These are phyloP conservation scores for Cytidiella melzeri DNA, from an alignment of 768 basidiomycete species.

Conservation along the genomic window DNA sequence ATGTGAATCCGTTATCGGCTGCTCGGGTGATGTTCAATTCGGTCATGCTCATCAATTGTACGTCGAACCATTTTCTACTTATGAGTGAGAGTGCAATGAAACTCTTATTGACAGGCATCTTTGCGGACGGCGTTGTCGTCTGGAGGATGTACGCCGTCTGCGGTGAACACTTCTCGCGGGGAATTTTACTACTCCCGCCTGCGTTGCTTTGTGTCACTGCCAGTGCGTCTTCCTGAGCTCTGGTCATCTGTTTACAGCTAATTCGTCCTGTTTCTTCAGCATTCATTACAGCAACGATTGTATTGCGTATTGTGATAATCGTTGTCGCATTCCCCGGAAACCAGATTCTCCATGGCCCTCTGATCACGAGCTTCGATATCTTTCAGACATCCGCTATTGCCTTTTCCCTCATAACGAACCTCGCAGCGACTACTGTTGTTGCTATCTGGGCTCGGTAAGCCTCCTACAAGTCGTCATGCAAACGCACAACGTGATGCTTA, in stretches of 20 bases:
- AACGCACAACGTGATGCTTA: not conserved
- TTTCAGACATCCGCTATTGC: not conserved
- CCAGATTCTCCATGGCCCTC: not conserved
- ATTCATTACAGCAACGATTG: no score
- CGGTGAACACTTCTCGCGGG: not conserved
- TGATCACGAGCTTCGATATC: not conserved
- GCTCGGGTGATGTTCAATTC: not conserved
- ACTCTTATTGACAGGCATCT: no score
- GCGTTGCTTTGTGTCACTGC: not conserved
- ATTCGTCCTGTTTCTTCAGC: no score
- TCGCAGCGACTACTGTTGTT: not conserved
- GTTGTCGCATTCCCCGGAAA: not conserved
- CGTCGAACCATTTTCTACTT: no score
- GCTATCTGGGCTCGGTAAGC: not conserved
- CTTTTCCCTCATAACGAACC: not conserved
- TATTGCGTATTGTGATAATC: not conserved
- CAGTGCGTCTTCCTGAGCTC: no score
- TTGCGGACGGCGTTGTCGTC: not conserved
- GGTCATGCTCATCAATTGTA: not conserved
- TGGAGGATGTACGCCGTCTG: not conserved
- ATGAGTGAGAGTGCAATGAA: no score
- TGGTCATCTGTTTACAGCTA: no score
- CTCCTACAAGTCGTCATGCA: not conserved
- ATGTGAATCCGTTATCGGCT: not conserved
- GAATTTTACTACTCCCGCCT: not conserved